Percentiles rank a stretch among this genome's conserved stretches.
Conservation (phyloP, 2,329 filamentous ascomycete genomes). For the Neonectria ditissima region DNA sequence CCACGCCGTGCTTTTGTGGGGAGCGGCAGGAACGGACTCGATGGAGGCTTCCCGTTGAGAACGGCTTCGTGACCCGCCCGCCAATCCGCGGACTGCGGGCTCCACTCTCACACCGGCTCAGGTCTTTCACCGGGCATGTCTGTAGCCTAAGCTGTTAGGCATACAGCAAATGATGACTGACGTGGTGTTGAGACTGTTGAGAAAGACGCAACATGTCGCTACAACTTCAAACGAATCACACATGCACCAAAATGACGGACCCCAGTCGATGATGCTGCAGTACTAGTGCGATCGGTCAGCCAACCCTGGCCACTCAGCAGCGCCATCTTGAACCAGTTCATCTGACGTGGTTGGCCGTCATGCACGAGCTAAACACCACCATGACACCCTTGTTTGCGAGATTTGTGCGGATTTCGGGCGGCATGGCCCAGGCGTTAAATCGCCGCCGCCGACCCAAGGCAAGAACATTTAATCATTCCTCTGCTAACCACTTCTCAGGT, state of each 20-base stretch:
- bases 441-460: constrained; percentile 15
- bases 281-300: neutral
- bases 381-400: constrained; percentile 44
- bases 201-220: neutral
- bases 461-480: constrained; percentile 22
- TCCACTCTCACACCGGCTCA: neutral
- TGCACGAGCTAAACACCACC: constrained; percentile 33
- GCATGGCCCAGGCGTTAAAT: constrained; percentile 29
- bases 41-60: neutral
- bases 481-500: too few species aligned
- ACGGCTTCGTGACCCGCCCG: neutral
- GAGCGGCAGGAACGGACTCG: neutral
- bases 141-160: neutral
- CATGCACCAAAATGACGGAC: neutral
- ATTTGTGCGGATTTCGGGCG: constrained; percentile 53
- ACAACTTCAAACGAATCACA: neutral
- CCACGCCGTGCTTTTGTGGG: neutral
- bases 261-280: neutral
- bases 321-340: neutral
- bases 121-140: neutral
- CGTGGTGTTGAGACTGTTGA: neutral
- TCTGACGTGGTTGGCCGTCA: neutral
- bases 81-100: neutral
- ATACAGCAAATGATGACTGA: neutral
- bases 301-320: neutral